Conservation (phyloP, 2,329 filamentous ascomycete species). For the Trichoderma sp. region DNA sequence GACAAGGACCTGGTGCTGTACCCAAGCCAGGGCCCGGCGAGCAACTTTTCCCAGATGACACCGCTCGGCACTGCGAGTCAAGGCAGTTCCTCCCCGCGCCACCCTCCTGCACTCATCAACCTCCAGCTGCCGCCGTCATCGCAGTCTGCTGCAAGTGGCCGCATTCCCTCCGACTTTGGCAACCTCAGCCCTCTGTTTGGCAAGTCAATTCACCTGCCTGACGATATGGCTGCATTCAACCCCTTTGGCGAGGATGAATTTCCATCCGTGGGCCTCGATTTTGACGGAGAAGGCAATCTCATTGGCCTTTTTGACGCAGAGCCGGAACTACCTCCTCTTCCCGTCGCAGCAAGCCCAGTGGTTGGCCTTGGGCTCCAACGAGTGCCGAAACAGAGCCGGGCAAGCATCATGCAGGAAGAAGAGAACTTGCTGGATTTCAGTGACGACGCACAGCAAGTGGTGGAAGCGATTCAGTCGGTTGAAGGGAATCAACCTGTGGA, state of each 20-base stretch:
- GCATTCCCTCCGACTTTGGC: constrained; percentile 42
- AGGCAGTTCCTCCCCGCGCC: constrained; percentile 38
- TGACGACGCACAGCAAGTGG: constrained; percentile 44
- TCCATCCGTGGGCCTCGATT: constrained; percentile 48
- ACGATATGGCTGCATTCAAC: constrained; percentile 35
- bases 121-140: constrained; percentile 43
- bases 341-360: constrained; percentile 22
- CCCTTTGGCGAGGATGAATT: constrained; percentile 47
- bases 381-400: background rate
- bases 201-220: constrained; percentile 32
- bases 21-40: constrained; percentile 44
- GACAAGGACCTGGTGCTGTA: constrained; percentile 40
- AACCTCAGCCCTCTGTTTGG: constrained; percentile 38
- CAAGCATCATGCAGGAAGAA: constrained; percentile 34
- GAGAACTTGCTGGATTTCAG: constrained; percentile 42
- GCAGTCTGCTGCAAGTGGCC: constrained; percentile 39
- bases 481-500: background rate
- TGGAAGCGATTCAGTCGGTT: constrained; percentile 27
- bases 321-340: constrained; percentile 49
- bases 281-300: constrained; percentile 56
- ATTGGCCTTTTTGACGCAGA: constrained; percentile 47
- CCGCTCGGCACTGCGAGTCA: constrained; percentile 41
- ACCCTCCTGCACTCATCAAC: constrained; percentile 35
- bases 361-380: background rate
- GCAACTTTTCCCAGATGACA: constrained; percentile 50